Conservation (phyloP, 164 flowering plant species). For the Liriodendron chinense region DNA sequence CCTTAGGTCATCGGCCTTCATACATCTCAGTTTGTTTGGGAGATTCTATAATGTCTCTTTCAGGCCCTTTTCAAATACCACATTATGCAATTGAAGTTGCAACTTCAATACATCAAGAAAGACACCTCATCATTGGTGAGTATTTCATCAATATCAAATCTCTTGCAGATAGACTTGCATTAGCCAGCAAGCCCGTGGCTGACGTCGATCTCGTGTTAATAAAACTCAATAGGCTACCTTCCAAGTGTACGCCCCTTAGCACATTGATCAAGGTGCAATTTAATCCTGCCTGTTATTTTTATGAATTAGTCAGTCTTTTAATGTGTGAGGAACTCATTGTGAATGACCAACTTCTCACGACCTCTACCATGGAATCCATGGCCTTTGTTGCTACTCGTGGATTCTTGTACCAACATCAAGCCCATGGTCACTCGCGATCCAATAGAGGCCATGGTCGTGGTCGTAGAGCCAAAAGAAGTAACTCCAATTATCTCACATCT, state of each 20-base stretch:
- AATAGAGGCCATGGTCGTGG: not conserved
- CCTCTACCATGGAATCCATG: not conserved
- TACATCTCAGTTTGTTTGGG: not conserved
- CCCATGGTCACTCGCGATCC: not conserved
- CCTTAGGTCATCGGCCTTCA: not conserved
- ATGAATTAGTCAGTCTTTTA: not conserved
- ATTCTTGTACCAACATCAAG: not conserved
- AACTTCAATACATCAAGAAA: not conserved
- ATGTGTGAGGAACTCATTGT: not conserved
- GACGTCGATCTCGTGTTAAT: too few relatives aligned
- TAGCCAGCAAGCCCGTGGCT: too few relatives aligned
- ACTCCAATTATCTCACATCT: not conserved
- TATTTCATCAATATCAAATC: too few relatives aligned
- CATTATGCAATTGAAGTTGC: not conserved
- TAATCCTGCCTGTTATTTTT: not conserved
- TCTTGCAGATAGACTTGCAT: too few relatives aligned
- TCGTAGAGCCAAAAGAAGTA: not conserved
- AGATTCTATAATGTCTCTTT: not conserved
- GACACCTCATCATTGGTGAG: not conserved
- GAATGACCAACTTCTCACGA: not conserved
- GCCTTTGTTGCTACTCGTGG: not conserved
- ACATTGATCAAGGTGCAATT: not conserved
- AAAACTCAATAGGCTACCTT: not conserved
- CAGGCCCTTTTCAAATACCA: not conserved
- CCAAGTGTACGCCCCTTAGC: not conserved